Evolutionary conservation across 805 yeast species (phyloP).

Genomic region (Nakazawaea ishiwadae): DNA sequence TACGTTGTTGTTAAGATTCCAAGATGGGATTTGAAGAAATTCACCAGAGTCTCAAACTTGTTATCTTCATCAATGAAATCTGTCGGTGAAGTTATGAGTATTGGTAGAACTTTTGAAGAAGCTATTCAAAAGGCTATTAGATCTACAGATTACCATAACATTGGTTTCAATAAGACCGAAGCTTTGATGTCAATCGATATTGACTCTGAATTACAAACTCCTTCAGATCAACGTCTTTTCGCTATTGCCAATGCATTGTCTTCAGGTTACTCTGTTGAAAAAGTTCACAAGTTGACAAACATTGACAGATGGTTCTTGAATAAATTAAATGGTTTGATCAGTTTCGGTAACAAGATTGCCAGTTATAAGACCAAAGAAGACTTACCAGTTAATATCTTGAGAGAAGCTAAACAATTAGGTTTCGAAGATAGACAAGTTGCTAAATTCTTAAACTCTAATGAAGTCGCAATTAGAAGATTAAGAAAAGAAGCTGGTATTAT

Average conservation of each 20-base stretch:
- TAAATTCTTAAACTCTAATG: constrained; percentile 80
- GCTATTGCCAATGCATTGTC: constrained; percentile 94
- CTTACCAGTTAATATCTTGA: constrained; percentile 58
- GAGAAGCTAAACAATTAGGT: constrained; percentile 93
- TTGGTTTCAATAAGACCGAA: constrained; percentile 84
- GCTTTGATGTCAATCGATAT: constrained; percentile 89
- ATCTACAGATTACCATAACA: constrained; percentile 91
- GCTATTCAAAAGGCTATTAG: constrained; percentile 97
- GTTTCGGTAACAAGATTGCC: constrained; percentile 60
- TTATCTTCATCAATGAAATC: constrained; percentile 95
- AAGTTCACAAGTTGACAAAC: constrained; percentile 84
- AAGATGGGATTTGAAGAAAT: constrained; percentile 97
- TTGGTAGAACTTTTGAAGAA: constrained; percentile 96
- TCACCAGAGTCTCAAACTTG: constrained; percentile 83
- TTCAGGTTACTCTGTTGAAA: constrained; percentile 85
- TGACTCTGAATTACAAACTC: constrained; percentile 90
- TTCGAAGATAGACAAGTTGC: constrained; percentile 97
- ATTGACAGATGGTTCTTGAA: constrained; percentile 96
- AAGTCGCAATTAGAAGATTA: constrained; percentile 84
- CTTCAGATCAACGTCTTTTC: constrained; percentile 94
- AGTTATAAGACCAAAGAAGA: constrained; percentile 53
- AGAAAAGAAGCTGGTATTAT: constrained; percentile 82
- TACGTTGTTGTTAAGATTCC: constrained; percentile 97
- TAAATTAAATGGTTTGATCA: constrained; percentile 73
- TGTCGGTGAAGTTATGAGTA: constrained; percentile 98